These are phyloP conservation scores for Sungouiozyma intestinalis DNA, from an alignment of 805 yeast species.

Conservation along the genomic window DNA sequence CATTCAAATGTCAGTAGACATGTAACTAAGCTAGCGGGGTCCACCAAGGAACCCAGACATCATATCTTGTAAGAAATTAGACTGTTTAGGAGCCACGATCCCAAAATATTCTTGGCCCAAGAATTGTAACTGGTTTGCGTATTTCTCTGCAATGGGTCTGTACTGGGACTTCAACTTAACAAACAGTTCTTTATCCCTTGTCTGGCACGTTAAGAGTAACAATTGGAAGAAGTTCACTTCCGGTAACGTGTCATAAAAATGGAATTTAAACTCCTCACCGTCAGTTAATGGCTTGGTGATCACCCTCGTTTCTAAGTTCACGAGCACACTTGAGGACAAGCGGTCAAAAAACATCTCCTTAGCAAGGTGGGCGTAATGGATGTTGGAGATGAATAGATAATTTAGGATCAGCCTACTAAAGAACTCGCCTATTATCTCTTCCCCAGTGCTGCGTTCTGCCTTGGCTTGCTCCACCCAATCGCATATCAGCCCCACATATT, in stretches of 20 bases:
- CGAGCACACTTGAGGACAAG: background rate
- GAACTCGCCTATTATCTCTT: slow-evolving; percentile 26
- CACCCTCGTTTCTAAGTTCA: slow-evolving; percentile 11
- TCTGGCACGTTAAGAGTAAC: slow-evolving; percentile 48
- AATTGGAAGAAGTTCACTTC: slow-evolving; percentile 63
- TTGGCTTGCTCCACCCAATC: slow-evolving; percentile 34
- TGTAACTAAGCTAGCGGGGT: too few species aligned
- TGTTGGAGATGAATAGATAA: slow-evolving; percentile 57
- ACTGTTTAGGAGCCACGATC: slow-evolving; percentile 41
- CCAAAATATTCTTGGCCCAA: slow-evolving; percentile 57
- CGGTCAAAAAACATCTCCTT: slow-evolving; percentile 25
- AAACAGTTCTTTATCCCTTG: slow-evolving; percentile 42
- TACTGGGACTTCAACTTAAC: slow-evolving; percentile 44
- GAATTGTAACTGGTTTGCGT: slow-evolving; percentile 36
- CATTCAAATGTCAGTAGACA: background rate
- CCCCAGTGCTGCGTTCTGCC: slow-evolving; percentile 18
- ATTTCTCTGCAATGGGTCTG: slow-evolving; percentile 20
- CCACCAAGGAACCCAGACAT: slow-evolving; percentile 57
- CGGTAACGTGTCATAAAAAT: slow-evolving; percentile 32
- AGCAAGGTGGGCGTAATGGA: slow-evolving; percentile 45
- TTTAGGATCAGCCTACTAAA: slow-evolving; percentile 59
- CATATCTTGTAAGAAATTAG: slow-evolving; percentile 55
- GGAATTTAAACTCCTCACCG: slow-evolving; percentile 27
- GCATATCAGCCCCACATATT: slow-evolving; percentile 36
- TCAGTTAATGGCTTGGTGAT: slow-evolving; percentile 22